A percentile compares a stretch with the other conserved stretches of the same genome.
These are phyloP conservation scores for Protomyces pachydermus DNA, from an alignment of 1,139 yeast genomes.

Conservation along the genomic window DNA sequence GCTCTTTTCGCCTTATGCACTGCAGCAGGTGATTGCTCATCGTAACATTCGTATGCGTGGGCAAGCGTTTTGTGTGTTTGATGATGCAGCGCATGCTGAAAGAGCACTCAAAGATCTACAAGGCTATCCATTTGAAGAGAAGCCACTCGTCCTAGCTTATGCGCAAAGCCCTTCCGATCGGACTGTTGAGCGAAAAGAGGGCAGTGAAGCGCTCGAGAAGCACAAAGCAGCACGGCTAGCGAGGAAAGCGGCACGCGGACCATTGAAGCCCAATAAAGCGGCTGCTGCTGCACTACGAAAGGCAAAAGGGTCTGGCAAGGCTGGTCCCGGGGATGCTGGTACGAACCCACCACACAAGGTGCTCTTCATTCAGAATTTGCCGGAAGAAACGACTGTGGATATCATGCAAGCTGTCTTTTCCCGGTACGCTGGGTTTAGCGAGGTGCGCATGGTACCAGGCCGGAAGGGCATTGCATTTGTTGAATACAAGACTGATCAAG, in stretches of 20 bases:
- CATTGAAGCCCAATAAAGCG: constrained; percentile 29
- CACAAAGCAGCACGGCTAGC: constrained; percentile 20
- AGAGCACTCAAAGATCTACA: constrained; percentile 49
- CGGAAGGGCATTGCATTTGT: constrained; percentile 67
- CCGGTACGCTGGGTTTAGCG: constrained; percentile 55
- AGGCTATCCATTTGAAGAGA: constrained; percentile 50
- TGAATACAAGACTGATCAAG: constrained; percentile 59
- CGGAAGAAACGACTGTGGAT: constrained; percentile 44
- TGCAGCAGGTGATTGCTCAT: constrained; percentile 54
- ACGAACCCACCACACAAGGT: constrained; percentile 63
- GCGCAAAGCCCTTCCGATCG: constrained; percentile 51
- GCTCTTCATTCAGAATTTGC: constrained; percentile 63
- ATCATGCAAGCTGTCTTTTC: constrained; percentile 48
- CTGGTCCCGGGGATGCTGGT: constrained; percentile 37
- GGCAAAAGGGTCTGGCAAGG: constrained; percentile 34
- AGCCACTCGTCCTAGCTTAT: constrained; percentile 47
- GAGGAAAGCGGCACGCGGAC: constrained; percentile 35
- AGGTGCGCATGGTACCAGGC: constrained; percentile 60
- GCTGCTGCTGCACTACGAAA: constrained; percentile 33
- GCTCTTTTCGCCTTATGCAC: constrained; percentile 49
- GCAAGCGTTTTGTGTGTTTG: constrained; percentile 78
- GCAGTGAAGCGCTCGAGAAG: constrained; percentile 34
- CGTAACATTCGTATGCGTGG: constrained; percentile 65
- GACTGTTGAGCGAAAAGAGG: constrained; percentile 37
- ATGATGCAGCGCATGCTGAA: constrained; percentile 45